A percentile compares a stretch with the other conserved stretches of the same genome.
These are phyloP conservation scores for Spongospora subterranea DNA, from an alignment of 208 protist species.

Conservation along the genomic window DNA sequence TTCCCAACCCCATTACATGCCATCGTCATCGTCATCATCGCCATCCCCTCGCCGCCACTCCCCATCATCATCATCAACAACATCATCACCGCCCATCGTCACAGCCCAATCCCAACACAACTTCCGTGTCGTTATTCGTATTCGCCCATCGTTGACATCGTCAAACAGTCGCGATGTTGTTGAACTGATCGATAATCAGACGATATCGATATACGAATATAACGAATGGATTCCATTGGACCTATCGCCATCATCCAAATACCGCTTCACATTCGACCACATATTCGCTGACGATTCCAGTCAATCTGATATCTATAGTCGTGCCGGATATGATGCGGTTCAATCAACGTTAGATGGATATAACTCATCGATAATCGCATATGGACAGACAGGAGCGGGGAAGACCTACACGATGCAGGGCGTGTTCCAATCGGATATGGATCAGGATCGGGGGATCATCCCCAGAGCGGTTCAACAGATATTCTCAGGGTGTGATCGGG, in stretches of 20 bases:
- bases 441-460: slow-evolving; percentile 74
- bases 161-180: background rate
- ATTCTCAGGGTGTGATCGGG: slow-evolving; percentile 58
- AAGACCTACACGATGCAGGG: slow-evolving; percentile 95
- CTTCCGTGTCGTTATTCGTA: slow-evolving; percentile 60
- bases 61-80: background rate
- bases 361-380: slow-evolving; percentile 67
- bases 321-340: slow-evolving; percentile 51
- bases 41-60: no score
- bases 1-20: no score
- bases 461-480: slow-evolving; percentile 72
- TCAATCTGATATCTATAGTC: slow-evolving; percentile 56
- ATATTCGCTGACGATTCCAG: slow-evolving; percentile 51
- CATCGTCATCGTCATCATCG: no score
- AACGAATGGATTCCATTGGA: background rate
- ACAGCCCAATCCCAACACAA: slow-evolving; percentile 4
- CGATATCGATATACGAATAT: background rate
- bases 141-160: slow-evolving; percentile 36
- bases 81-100: background rate
- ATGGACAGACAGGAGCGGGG: slow-evolving; percentile 77
- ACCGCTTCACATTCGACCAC: slow-evolving; percentile 66
- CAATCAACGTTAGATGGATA: slow-evolving; percentile 59
- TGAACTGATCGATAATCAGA: background rate
- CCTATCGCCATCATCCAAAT: slow-evolving; percentile 17
- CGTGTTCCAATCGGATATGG: slow-evolving; percentile 50